Evolutionary conservation across 2,329 filamentous ascomycete genomes (phyloP).

Genomic region (Aureobasidium vineae): DNA sequence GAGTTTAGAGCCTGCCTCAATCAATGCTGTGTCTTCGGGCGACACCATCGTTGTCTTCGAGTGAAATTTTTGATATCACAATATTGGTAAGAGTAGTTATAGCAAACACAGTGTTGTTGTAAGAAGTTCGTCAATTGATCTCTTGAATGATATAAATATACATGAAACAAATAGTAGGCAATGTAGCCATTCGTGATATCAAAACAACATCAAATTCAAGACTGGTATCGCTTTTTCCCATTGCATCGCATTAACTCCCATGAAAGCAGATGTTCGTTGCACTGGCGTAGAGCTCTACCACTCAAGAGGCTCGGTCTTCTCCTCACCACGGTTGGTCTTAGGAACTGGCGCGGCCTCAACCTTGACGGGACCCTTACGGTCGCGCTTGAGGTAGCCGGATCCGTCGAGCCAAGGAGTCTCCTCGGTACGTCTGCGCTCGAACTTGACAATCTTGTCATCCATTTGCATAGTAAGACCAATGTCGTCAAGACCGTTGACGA

Average conservation of each 20-base stretch:
- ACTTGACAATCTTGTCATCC: slow-evolving; percentile 81
- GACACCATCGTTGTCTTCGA: neutral
- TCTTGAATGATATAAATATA: neutral
- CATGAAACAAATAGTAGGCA: neutral
- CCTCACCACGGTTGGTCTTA: slow-evolving; percentile 84
- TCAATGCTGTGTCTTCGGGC: neutral
- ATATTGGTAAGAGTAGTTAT: neutral
- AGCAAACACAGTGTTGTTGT: neutral
- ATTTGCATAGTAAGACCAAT: slow-evolving; percentile 92
- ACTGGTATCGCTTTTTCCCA: slow-evolving; percentile 10
- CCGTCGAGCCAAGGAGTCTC: slow-evolving; percentile 93
- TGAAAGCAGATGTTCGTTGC: slow-evolving; percentile 18
- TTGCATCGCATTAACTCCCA: neutral
- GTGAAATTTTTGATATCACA: no score
- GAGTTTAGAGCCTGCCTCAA: neutral
- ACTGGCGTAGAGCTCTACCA: slow-evolving; percentile 58
- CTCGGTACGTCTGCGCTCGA: slow-evolving; percentile 72
- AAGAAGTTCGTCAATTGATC: neutral
- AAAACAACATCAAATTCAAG: neutral
- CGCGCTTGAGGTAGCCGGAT: slow-evolving; percentile 68
- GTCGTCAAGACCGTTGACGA: slow-evolving; percentile 90
- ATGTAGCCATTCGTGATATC: neutral
- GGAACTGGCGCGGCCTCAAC: slow-evolving; percentile 69
- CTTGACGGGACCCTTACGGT: slow-evolving; percentile 58
- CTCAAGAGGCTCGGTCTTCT: slow-evolving; percentile 80